Conservation (phyloP, 148 eudicot species). For the Arctostaphylos glauca region DNA sequence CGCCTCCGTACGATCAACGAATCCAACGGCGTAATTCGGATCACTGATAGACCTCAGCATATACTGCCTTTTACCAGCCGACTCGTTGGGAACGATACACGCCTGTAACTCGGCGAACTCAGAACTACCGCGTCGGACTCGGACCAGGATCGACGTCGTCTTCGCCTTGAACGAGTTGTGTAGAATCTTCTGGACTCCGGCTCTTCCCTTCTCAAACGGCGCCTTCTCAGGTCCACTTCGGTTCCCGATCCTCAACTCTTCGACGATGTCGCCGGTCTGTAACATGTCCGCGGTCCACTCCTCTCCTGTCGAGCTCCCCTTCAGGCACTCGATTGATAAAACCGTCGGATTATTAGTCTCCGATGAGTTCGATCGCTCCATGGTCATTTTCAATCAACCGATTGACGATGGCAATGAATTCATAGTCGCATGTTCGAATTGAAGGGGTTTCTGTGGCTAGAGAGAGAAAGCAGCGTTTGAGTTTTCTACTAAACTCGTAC, state of each 20-base stretch:
- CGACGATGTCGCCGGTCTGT: conserved; percentile 83
- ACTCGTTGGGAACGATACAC: conserved; percentile 68
- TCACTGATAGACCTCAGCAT: conserved; percentile 67
- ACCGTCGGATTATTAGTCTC: conserved; percentile 22
- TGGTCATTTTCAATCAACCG: conserved; percentile 23
- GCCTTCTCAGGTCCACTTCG: conserved; percentile 22
- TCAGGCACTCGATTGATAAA: conserved; percentile 68
- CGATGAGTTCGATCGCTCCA: conserved; percentile 37
- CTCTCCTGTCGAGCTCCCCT: conserved; percentile 68
- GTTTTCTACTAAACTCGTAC: too few relatives aligned
- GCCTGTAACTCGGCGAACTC: conserved; percentile 62
- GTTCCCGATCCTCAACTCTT: conserved; percentile 50
- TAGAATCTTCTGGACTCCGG: conserved; percentile 64
- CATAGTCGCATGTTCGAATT: background rate
- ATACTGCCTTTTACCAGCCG: conserved; percentile 52
- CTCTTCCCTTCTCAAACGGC: conserved; percentile 67
- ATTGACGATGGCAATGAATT: background rate
- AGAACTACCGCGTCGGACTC: conserved; percentile 52
- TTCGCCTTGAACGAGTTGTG: conserved; percentile 56
- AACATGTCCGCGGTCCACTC: conserved; percentile 80
- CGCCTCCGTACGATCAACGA: conserved; percentile 69
- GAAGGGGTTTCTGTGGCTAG: background rate
- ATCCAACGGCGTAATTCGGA: conserved; percentile 77
- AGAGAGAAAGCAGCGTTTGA: too few relatives aligned
- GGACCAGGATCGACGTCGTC: conserved; percentile 47